Base-by-base conservation (phyloP, 805 yeast genomes). In the Lachancea mirantina region DNA sequence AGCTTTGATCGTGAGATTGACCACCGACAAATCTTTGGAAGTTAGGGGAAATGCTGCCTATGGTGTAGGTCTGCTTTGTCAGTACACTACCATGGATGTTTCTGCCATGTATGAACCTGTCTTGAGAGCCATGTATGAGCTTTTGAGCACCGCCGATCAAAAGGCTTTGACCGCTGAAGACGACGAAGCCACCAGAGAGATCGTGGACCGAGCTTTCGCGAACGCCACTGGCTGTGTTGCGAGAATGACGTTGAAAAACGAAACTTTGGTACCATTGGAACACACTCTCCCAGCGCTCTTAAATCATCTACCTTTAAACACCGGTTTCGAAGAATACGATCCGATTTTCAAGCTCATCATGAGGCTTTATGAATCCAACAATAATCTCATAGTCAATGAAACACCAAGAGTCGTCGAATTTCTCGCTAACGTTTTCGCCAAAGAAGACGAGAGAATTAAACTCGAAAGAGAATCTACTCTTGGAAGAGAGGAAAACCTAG, bases 141-240 rank as follows among this genome's bases (percentile, higher is more conserved):
- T 87, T 48, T 68, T 92, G 53, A 75, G 74, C 60, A 81, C 80
- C 58, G 87, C 85, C 40, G 84, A 83, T 57, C 76, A 73, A 59
- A 82, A 81, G 62, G 79, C 74, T 36, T 47, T 65, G 14, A 47
- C 55, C 29, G 57, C 55, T 28, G 72, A 62, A 35, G 74, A 66
- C 36, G 85, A 78, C 49, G 94, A 80, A 45, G 89, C 82, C 57
- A 69, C 84, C 20, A 72, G 72, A 50, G 95, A 85, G 44, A 80
- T 76, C 39, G 73, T 84, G 47, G 78, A 79, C 62, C 73, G 95
- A 65, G 76, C 94, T 5, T 76, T 74, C 46, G 96, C 97, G 39
- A 92, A 92, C 59, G 95, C 95, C 4, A 81, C 92, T 59, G 98
- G 98, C 26, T 92, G 97, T 72, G 95, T 88, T 37, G 88, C 95